Base-by-base conservation (phyloP, 202 grass and related monocot genomes). In the Bolboschoenoplectus hybrid region DNA sequence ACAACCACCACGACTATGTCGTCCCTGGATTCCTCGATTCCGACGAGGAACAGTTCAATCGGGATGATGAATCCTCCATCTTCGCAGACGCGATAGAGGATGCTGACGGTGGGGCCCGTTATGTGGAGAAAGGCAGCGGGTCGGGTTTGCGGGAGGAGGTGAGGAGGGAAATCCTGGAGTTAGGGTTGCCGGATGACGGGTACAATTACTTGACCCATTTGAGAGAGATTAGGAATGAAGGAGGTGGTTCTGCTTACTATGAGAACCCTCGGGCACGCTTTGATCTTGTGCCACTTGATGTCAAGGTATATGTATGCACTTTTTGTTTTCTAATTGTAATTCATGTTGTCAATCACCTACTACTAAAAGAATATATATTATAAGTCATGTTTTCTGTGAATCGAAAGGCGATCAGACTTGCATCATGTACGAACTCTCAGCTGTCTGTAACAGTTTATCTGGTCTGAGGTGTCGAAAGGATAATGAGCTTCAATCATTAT, bases 171-270 rank as follows among this genome's bases (percentile, higher is more conserved):
- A 98, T 96, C 61, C 69, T 96, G 46, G 91, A 92, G 39, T 78
- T 98, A 40, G 97, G 91, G 56, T 91, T 96, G 82, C 96, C 93
- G 0, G 93, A 98, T 81, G 93, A 98, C 41, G 93, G 90, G 9
- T 98, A 98, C 88, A 92, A 98, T 84, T 98, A 98, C 85, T 91
- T 98, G 68, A 0, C 55, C 69, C 97, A 99, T 80, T 87, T 99
- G 50, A 92, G 92, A 39, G 92, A 98, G 69, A 84, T 96, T 84
- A 92, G 86, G 51, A 76, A 80, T 71, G 89, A 91, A 2, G 91
- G 92, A 43, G 93, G 90, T 4, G 89, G 85, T 1, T 90, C 91
- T 9, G 84, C 93, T 36, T 89, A 80, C 2, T 94, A 94, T 86
- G 71, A 83, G 70, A 91, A 86, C 41, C 91, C 86, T 26, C 79